A percentile compares a stretch with the other conserved stretches of the same genome.
Evolutionary conservation across 1,139 yeast genomes (phyloP).

Genomic region (Taphrina deformans): DNA sequence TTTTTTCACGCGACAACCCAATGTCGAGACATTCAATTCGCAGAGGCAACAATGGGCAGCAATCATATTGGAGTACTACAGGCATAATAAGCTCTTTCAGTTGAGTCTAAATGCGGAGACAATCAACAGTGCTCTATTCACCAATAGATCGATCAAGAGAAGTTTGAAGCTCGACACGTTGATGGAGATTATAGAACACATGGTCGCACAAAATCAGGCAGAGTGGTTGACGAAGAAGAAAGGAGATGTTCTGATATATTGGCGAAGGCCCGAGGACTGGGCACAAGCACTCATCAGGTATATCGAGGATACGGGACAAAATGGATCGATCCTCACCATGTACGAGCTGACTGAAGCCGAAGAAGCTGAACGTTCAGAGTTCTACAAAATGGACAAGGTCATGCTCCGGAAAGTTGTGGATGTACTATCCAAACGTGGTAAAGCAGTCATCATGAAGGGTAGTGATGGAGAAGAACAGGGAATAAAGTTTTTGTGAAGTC

Average conservation of each 20-base stretch:
- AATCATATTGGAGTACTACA: slow-evolving; percentile 60
- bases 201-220: slow-evolving; percentile 59
- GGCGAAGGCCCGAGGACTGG: slow-evolving; percentile 79
- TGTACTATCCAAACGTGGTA: slow-evolving; percentile 63
- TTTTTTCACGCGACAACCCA: slow-evolving; percentile 84
- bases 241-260: slow-evolving; percentile 52
- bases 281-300: slow-evolving; percentile 57
- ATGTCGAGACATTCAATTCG: slow-evolving; percentile 70
- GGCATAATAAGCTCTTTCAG: slow-evolving; percentile 56
- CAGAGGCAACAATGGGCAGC: slow-evolving; percentile 65
- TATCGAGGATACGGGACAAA: slow-evolving; percentile 72
- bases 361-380: slow-evolving; percentile 51
- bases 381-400: slow-evolving; percentile 62
- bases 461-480: slow-evolving; percentile 64
- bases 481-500: slow-evolving; percentile 53
- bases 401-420: slow-evolving; percentile 60
- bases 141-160: slow-evolving; percentile 51
- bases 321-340: slow-evolving; percentile 73
- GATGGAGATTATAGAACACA: slow-evolving; percentile 56
- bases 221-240: slow-evolving; percentile 50
- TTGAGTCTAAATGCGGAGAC: slow-evolving; percentile 46
- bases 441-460: slow-evolving; percentile 64
- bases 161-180: slow-evolving; percentile 58
- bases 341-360: slow-evolving; percentile 76
- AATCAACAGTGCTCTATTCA: slow-evolving; percentile 48